phyloP scores from a whole-genome alignment of 2,329 filamentous ascomycete genomes.

The Apiospora pterosperma region DNA sequence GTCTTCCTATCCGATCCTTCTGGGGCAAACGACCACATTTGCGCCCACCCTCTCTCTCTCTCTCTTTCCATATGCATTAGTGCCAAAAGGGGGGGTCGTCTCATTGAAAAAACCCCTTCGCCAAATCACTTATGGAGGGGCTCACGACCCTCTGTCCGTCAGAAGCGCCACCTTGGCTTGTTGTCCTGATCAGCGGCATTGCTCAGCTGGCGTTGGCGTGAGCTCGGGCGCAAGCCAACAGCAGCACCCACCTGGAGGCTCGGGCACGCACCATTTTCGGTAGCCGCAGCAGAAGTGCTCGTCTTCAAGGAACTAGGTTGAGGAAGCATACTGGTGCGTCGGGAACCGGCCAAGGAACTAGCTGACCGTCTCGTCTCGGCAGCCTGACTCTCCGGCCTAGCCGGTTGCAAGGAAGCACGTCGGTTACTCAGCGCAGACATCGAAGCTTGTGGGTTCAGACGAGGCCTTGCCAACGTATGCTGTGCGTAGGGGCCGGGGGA shows the following conservation, averaged over 20 bases:
- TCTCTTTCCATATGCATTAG: background rate
- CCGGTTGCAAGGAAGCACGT: conserved; percentile 52
- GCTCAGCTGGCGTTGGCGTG: conserved; percentile 28
- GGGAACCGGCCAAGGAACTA: conserved; percentile 50
- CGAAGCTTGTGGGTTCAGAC: conserved; percentile 41
- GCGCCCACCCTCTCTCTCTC: background rate
- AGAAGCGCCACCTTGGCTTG: conserved; percentile 48
- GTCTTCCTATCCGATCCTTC: background rate
- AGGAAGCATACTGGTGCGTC: conserved; percentile 54
- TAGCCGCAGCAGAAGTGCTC: conserved; percentile 31
- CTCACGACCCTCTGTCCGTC: background rate
- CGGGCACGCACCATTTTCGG: background rate
- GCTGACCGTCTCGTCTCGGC: conserved; percentile 42
- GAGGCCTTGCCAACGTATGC: conserved; percentile 39
- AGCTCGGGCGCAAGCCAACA: background rate
- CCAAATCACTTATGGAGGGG: background rate
- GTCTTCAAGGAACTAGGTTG: conserved; percentile 34
- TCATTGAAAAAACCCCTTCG: background rate
- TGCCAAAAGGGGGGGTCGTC: background rate
- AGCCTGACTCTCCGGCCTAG: conserved; percentile 28
- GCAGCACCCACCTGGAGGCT: background rate
- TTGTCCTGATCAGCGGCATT: conserved; percentile 27
- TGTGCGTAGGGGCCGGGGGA: conserved; percentile 48
- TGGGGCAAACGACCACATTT: background rate
- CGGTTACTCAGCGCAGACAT: conserved; percentile 37